A percentile compares a stretch with the other conserved stretches of the same genome.
phyloP scores from a whole-genome alignment of 1,139 yeast species.

The Taiozyma sp. region DNA sequence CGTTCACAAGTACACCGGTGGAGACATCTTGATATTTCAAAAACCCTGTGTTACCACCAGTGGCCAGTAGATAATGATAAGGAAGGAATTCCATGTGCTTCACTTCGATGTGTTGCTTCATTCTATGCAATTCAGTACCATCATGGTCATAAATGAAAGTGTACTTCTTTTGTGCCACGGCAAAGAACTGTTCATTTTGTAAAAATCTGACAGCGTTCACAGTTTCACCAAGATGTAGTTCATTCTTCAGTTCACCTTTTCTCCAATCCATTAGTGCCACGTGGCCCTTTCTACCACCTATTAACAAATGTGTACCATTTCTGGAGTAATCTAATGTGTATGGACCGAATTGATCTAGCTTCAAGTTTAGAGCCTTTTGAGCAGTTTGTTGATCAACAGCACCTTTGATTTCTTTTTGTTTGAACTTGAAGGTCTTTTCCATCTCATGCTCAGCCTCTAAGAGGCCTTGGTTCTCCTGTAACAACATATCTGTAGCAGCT shows the following conservation, averaged over 20 bases:
- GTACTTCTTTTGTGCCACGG: slow-evolving; percentile 95
- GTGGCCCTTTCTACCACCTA: slow-evolving; percentile 92
- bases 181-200: slow-evolving; percentile 90
- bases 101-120: slow-evolving; percentile 85
- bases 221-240: slow-evolving; percentile 81
- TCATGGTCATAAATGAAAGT: slow-evolving; percentile 87
- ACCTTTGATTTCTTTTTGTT: slow-evolving; percentile 70
- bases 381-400: slow-evolving; percentile 79
- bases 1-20: slow-evolving; percentile 83
- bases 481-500: slow-evolving; percentile 76
- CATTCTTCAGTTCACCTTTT: slow-evolving; percentile 74
- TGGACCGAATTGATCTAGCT: slow-evolving; percentile 79
- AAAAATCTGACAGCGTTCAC: slow-evolving; percentile 85
- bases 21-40: slow-evolving; percentile 93
- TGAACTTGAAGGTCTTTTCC: slow-evolving; percentile 86
- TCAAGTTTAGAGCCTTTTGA: slow-evolving; percentile 69
- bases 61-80: slow-evolving; percentile 80
- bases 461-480: slow-evolving; percentile 80
- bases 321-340: slow-evolving; percentile 75
- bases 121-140: slow-evolving; percentile 88
- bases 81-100: slow-evolving; percentile 85
- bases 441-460: slow-evolving; percentile 88
- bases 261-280: slow-evolving; percentile 97
- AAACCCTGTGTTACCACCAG: slow-evolving; percentile 86
- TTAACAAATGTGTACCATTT: slow-evolving; percentile 78